A percentile compares a stretch with the other conserved stretches of the same genome.
Evolutionary conservation across 208 protist species (phyloP).

Genomic region (Crithidia acanthocephali): DNA sequence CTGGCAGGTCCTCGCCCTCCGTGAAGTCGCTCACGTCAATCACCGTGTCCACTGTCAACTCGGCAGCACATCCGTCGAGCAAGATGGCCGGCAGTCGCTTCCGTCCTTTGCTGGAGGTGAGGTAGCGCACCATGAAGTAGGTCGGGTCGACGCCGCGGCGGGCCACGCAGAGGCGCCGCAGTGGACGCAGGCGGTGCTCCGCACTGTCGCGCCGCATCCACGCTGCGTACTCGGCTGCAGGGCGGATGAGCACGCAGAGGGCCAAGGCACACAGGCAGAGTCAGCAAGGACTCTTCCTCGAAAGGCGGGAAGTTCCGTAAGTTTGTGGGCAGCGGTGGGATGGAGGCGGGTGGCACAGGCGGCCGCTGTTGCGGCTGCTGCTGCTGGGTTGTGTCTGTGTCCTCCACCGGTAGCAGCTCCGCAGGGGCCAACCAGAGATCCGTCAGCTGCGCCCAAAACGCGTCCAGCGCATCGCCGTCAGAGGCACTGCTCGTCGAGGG

Average conservation of each 20-base stretch:
- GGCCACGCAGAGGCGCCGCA: constrained; percentile 37
- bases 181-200: constrained; percentile 19
- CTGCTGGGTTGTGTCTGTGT: too few species aligned
- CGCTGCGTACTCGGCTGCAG: constrained; percentile 31
- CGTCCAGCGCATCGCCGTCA: constrained; percentile 9
- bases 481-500: neutral
- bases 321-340: neutral
- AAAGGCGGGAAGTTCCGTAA: constrained; percentile 34
- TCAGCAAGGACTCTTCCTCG: constrained; percentile 61
- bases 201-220: constrained; percentile 29
- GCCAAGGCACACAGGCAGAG: constrained; percentile 43
- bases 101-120: constrained; percentile 50
- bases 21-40: constrained; percentile 40
- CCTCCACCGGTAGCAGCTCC: neutral
- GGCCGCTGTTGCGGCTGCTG: too few species aligned
- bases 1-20: constrained; percentile 39
- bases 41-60: constrained; percentile 44
- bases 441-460: constrained; percentile 18
- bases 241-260: constrained; percentile 36
- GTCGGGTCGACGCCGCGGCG: constrained; percentile 48
- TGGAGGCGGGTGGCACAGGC: neutral
- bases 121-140: constrained; percentile 53
- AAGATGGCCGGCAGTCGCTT: constrained; percentile 45
- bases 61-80: constrained; percentile 38
- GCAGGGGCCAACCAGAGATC: constrained; percentile 32